Conservation (phyloP, 1,284 basidiomycete species). For the Ustilago cynodontis region DNA sequence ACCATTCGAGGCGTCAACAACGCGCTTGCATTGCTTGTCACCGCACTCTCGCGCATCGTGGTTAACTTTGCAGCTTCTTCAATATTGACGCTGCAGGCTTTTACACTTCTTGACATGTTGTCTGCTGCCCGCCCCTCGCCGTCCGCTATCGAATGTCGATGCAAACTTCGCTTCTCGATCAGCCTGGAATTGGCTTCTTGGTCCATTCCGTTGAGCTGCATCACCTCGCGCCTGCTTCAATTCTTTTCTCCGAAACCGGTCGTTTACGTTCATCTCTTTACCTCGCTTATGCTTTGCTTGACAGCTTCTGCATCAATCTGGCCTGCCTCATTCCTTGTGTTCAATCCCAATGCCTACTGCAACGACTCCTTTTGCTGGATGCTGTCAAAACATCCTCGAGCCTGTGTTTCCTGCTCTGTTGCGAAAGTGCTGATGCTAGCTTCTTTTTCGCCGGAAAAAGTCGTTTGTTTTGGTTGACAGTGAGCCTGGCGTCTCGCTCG, state of each 20-base stretch:
- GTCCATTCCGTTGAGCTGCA: conserved; percentile 35
- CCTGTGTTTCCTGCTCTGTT: background rate
- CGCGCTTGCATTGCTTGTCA: conserved; percentile 3
- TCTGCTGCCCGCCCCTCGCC: background rate
- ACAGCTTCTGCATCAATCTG: conserved; percentile 31
- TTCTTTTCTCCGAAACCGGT: background rate
- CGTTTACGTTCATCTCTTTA: background rate
- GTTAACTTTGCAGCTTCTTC: conserved; percentile 11
- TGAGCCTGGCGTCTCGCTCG: background rate
- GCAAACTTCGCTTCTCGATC: conserved; percentile 17
- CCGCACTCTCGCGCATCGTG: conserved; percentile 14
- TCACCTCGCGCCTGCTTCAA: conserved; percentile 10
- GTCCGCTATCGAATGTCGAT: conserved; percentile 9
- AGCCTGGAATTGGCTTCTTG: background rate
- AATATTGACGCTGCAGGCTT: conserved; percentile 6
- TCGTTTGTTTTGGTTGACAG: conserved; percentile 20
- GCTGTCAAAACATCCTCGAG: conserved; percentile 16
- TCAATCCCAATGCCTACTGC: conserved; percentile 14
- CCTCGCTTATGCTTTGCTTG: conserved; percentile 26
- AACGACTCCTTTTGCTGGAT: background rate
- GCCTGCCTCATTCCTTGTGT: conserved; percentile 20
- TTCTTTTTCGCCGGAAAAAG: conserved; percentile 23
- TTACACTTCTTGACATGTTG: conserved; percentile 14
- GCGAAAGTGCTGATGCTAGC: conserved; percentile 1
- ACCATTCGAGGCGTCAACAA: background rate